phyloP scores from a whole-genome alignment of 768 basidiomycete species.

The Hemileccinum rubropunctum region DNA sequence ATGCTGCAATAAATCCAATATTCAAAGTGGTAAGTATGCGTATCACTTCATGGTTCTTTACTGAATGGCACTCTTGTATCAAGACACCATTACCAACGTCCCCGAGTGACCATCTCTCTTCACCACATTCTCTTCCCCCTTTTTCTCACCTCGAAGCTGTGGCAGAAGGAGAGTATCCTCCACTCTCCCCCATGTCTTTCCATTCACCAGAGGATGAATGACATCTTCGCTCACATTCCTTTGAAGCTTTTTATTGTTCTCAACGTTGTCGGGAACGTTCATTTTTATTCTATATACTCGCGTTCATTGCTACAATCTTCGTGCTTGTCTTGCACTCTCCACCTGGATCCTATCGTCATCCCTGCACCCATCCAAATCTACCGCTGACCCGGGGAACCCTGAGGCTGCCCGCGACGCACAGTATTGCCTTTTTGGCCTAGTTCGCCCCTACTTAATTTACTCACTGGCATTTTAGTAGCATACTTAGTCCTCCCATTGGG shows the following conservation, averaged over 20 bases:
- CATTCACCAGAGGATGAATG: conserved; percentile 48
- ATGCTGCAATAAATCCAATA: conserved; percentile 78
- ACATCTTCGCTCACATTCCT: conserved; percentile 17
- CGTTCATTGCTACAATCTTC: conserved; percentile 32
- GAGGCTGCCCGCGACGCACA: conserved; percentile 9
- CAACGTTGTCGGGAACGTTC: conserved; percentile 22
- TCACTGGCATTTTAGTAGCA: conserved; percentile 33
- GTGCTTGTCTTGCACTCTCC: conserved; percentile 23
- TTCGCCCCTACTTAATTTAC: conserved; percentile 28
- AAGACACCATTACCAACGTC: conserved; percentile 56
- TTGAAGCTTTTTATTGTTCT: conserved; percentile 22
- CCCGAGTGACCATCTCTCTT: conserved; percentile 35
- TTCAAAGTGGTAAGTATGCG: conserved; percentile 79
- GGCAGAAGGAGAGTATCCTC: conserved; percentile 71
- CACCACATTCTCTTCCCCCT: conserved; percentile 61
- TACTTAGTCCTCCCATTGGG: conserved; percentile 26
- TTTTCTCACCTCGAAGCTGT: conserved; percentile 83
- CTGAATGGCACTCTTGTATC: conserved; percentile 8
- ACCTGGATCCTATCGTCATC: conserved; percentile 23
- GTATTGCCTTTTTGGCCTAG: conserved; percentile 17
- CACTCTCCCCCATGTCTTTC: conserved; percentile 76
- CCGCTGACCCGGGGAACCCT: conserved; percentile 15
- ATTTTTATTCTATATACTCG: conserved; percentile 24
- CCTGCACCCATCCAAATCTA: conserved; percentile 12
- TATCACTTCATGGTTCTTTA: background rate